Evolutionary conservation across 805 yeast species (phyloP).

Genomic region (Candida awuae): DNA sequence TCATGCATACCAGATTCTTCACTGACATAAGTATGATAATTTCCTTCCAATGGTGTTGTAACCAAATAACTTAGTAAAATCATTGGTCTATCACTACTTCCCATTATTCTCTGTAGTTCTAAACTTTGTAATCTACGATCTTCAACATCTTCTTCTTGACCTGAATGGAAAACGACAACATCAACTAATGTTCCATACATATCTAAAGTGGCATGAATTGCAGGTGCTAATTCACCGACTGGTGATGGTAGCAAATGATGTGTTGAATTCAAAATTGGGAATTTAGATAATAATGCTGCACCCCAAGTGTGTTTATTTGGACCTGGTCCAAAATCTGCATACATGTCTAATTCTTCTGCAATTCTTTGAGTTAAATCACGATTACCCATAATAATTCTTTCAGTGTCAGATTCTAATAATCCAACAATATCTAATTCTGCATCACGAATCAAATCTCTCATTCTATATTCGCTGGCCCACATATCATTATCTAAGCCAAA

Average conservation of each 20-base stretch:
- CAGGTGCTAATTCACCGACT: constrained; percentile 97
- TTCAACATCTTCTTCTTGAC: constrained; percentile 95
- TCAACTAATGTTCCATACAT: constrained; percentile 84
- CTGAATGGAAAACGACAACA: constrained; percentile 94
- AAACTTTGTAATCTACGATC: constrained; percentile 84
- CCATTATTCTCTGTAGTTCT: constrained; percentile 74
- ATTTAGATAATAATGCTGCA: constrained; percentile 81
- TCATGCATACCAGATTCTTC: constrained; percentile 82
- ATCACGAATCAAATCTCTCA: constrained; percentile 75
- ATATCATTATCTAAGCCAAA: constrained; percentile 95
- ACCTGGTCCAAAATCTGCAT: constrained; percentile 95
- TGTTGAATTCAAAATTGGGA: constrained; percentile 84
- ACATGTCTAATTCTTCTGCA: constrained; percentile 91
- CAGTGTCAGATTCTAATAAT: constrained; percentile 85
- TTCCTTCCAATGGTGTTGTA: constrained; percentile 79
- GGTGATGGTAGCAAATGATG: constrained; percentile 95
- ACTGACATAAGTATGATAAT: constrained; percentile 86
- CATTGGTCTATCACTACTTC: constrained; percentile 71
- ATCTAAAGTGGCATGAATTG: constrained; percentile 91
- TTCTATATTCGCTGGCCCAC: constrained; percentile 94
- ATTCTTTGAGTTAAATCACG: constrained; percentile 86
- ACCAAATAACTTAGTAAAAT: constrained; percentile 85
- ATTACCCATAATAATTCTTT: constrained; percentile 89
- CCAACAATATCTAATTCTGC: constrained; percentile 90
- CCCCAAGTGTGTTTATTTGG: constrained; percentile 99